Evolutionary conservation across 2,329 filamentous ascomycete species (phyloP).

Genomic region (Talaromyces sp.): DNA sequence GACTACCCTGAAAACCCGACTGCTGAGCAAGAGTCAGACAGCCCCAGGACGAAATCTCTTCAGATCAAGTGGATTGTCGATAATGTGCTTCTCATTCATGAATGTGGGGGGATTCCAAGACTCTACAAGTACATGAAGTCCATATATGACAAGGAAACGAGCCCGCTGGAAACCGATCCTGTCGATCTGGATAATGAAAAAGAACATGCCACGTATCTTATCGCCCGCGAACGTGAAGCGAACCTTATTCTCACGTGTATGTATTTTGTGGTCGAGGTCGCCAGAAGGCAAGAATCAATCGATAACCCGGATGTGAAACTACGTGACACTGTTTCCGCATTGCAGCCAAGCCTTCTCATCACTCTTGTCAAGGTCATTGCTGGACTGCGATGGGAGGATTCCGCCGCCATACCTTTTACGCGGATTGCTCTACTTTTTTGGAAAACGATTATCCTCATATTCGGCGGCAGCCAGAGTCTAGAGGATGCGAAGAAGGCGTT

Average conservation of each 20-base stretch:
- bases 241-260: constrained; percentile 46
- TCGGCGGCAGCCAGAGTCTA: constrained; percentile 75
- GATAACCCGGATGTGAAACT: constrained; percentile 28
- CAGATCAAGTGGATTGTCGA: constrained; percentile 50
- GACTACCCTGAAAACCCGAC: constrained; percentile 34
- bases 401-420: constrained; percentile 56
- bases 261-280: constrained; percentile 45
- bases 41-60: constrained; percentile 48
- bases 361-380: constrained; percentile 69
- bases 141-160: constrained; percentile 39
- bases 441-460: constrained; percentile 84
- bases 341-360: constrained; percentile 68
- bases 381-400: constrained; percentile 68
- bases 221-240: constrained; percentile 41
- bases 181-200: constrained; percentile 33
- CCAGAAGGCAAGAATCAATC: constrained; percentile 36
- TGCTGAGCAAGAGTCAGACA: constrained; percentile 41
- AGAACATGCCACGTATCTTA: constrained; percentile 34
- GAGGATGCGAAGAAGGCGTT: constrained; percentile 71
- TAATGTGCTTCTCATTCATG: constrained; percentile 40
- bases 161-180: constrained; percentile 20
- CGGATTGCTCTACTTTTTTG: constrained; percentile 73
- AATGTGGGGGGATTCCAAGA: constrained; percentile 36
- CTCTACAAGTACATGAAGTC: constrained; percentile 40
- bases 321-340: constrained; percentile 39